Base-by-base conservation (phyloP, 164 flowering plant species). In the Euptelea pleiosperma region DNA sequence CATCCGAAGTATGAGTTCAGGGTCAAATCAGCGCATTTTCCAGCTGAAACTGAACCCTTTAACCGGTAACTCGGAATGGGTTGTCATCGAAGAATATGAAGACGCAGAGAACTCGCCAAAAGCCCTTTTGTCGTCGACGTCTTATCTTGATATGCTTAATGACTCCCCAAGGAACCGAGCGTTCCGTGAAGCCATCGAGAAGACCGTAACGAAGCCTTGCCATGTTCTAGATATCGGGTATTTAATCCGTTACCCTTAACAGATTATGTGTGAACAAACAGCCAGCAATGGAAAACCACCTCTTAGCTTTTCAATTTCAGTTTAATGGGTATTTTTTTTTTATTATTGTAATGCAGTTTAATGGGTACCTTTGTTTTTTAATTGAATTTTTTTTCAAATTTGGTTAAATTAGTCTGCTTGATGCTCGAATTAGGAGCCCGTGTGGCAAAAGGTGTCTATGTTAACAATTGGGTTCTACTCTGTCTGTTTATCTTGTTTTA, bases 141-240 rank as follows among this genome's bases (percentile, higher is more conserved):
- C 94, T 37, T 92, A 92, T 58, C 84, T 89, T 18, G 97, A 92
- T 70, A 92, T 92, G 98, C 94, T 92, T 42, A 92, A 92, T 48
- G 98, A 93, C 62, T 62, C 83, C n/a, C 51, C 53, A 35, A 75
- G 98, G 62, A 93, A 93, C 67, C 67, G 58, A 61, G 89, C 86
- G 2, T 93, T 49, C 58, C 78, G 84, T 24, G 57, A 63, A 57
- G 98, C 98, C 61, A 87, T 93, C 22, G 81, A 84, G 21, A 90
- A 86, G 70, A 76, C 85, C 5, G 63, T 93, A 0, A 75, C 76
- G 3, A 61, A 63, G 52, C 84, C 91, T 55, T 87, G 90, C 74
- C 90, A 82, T 66, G 98, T 87, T 59, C 90, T 93, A 18, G 98
- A 93, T 59, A 90, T 93, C 49, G 98, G 98, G 98, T 92, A 82